Conservation (phyloP, 1,139 yeast species). For the Spathaspora jeffriesii region DNA sequence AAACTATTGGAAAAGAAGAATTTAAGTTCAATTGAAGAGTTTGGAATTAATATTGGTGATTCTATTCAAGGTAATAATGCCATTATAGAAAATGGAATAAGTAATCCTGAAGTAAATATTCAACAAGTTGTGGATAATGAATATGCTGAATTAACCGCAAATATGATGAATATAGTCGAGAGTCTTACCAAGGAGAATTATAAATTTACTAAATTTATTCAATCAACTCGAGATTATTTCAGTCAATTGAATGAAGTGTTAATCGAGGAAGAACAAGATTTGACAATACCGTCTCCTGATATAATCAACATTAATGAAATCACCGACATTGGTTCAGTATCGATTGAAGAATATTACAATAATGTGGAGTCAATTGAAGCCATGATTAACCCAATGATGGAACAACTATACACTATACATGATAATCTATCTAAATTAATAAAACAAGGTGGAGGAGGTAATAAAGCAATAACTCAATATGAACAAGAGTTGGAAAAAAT, state of each 20-base stretch:
- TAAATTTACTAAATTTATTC: constrained; percentile 34
- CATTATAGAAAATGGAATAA: constrained; percentile 25
- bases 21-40: constrained; percentile 31
- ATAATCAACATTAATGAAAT: constrained; percentile 26
- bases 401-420: constrained; percentile 28
- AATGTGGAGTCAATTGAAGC: constrained; percentile 41
- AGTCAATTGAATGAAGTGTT: constrained; percentile 23
- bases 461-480: constrained; percentile 23
- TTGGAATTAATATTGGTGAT: constrained; percentile 18
- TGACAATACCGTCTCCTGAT: constrained; percentile 33
- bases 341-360: constrained; percentile 22
- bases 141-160: constrained; percentile 34
- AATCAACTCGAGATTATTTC: constrained; percentile 31
- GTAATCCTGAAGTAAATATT: constrained; percentile 7
- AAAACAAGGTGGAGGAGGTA: constrained; percentile 5
- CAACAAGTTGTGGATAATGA: constrained; percentile 29
- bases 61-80: constrained; percentile 37
- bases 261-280: constrained; percentile 6
- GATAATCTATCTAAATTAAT: constrained; percentile 21
- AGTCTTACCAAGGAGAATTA: constrained; percentile 41
- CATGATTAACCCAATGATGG: constrained; percentile 34
- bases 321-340: constrained; percentile 17
- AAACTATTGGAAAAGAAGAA: constrained; percentile 37
- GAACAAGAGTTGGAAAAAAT: constrained; percentile 37
- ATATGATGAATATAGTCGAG: constrained; percentile 39